A percentile compares a stretch with the other conserved stretches of the same genome.
Evolutionary conservation across 176 grass and related monocot species (phyloP).

Genomic region (Oryza rufipogon): DNA sequence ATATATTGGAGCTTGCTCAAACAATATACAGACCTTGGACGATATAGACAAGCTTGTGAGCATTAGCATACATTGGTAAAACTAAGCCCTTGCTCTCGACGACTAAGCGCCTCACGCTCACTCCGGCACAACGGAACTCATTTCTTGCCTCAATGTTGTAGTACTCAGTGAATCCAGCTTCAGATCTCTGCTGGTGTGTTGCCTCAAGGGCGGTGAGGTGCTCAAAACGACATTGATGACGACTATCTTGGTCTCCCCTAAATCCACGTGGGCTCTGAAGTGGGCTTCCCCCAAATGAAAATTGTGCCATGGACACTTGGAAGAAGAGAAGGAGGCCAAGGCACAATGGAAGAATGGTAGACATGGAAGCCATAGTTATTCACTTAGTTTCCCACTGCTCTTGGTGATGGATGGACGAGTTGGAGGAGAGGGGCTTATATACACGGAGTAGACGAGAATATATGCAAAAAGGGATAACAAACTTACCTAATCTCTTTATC

Average conservation of each 20-base stretch:
- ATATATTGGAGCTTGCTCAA: too few species aligned
- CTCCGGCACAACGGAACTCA: too few species aligned
- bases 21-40: too few species aligned
- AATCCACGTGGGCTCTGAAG: constrained; percentile 26
- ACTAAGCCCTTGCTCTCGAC: too few species aligned
- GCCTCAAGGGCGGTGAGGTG: not conserved
- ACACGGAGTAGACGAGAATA: not conserved
- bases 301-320: constrained; percentile 39
- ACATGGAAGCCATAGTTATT: constrained; percentile 24
- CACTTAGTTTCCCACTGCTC: not conserved
- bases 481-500: not conserved
- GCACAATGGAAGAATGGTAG: constrained; percentile 14
- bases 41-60: too few species aligned
- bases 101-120: too few species aligned
- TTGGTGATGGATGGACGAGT: not conserved
- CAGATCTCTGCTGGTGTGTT: too few species aligned
- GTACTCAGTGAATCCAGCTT: too few species aligned
- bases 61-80: too few species aligned
- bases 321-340: constrained; percentile 38
- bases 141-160: too few species aligned
- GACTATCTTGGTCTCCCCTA: not conserved
- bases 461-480: not conserved
- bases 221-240: not conserved
- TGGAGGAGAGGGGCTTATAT: not conserved
- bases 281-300: constrained; percentile 14